phyloP scores from a whole-genome alignment of 257 asterid genomes.

The Marsdenia floribunda region DNA sequence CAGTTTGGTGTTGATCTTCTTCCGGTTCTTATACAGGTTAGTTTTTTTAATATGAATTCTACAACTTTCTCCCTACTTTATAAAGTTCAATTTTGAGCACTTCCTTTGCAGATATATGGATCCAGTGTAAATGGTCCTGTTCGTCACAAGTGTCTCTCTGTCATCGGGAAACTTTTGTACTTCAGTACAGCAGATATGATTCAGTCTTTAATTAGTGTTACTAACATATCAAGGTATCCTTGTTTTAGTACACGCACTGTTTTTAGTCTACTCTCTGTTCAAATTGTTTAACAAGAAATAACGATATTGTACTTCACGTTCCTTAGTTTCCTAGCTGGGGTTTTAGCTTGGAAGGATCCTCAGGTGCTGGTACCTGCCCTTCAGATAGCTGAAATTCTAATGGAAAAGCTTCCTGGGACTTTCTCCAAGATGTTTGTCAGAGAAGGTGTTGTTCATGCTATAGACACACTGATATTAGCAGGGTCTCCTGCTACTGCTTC shows the following conservation, averaged over 20 bases:
- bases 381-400: conserved; percentile 88
- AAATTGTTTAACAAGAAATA: conserved; percentile 6
- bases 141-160: conserved; percentile 96
- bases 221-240: conserved; percentile 81
- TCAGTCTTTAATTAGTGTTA: conserved; percentile 55
- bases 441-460: conserved; percentile 98
- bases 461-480: conserved; percentile 60
- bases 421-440: conserved; percentile 89
- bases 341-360: conserved; percentile 99
- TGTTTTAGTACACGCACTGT: conserved; percentile 4
- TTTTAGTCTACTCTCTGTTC: conserved; percentile 10
- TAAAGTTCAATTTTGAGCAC: not conserved
- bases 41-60: conserved; percentile 9
- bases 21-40: conserved; percentile 87
- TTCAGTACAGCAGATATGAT: conserved; percentile 86
- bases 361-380: conserved; percentile 95
- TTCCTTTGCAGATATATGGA: conserved; percentile 73
- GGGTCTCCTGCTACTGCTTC: conserved; percentile 37
- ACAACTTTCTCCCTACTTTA: not conserved
- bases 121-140: conserved; percentile 97
- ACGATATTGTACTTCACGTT: conserved; percentile 19
- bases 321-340: conserved; percentile 89
- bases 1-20: conserved; percentile 95
- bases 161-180: conserved; percentile 91
- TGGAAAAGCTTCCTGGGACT: conserved; percentile 90